Evolutionary conservation across 1,139 yeast species (phyloP), one percentile per base, ranked within the genome.

Genomic region (Sugiyamaella novakii): DNA sequence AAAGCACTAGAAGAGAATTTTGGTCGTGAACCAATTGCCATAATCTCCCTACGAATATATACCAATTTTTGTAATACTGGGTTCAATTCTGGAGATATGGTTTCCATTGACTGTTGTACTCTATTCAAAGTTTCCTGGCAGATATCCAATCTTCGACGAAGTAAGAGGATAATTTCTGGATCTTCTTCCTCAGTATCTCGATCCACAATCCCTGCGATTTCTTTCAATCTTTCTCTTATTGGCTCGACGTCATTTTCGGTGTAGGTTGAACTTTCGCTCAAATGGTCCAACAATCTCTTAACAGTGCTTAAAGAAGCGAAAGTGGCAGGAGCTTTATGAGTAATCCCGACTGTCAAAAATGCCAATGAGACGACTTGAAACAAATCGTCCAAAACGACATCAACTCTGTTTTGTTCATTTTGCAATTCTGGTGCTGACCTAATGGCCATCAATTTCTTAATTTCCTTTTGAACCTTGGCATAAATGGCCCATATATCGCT

Each of bases 321-420:
- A 1, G 96, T 87, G 2, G 97, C 96, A 1, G 97, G 96, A 0
- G 96, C 96, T 37, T 87, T 79, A 59, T 88, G 84, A 49, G 85
- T 85, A 59, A 88, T 75, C 2, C 98, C 98, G 54, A 94, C 94
- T 1, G 98, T 87, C 57, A 91, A 79, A 66, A 89, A 87, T 56
- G 95, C 86, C 49, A 92, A 73, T 11, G 95, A 84, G 44, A 91
- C 71, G 46, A 92, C 72, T 66, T 91, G 96, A 75, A 92, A 87
- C 21, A 85, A 85, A 61, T 92, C 98, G 65, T 88, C 96, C 34
- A 87, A 75, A n/a, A 86, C 74, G 15, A 79, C 73, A 63, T 88
- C 96, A 17, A 85, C 85, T 39, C 61, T 52, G 49, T 61, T 60
- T 46, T 60, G 62, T 35, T 60, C 66, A 24, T 59, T 49, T 17